Base-by-base conservation (phyloP, 1,139 yeast species). In the Scheffersomyces lignicola region DNA sequence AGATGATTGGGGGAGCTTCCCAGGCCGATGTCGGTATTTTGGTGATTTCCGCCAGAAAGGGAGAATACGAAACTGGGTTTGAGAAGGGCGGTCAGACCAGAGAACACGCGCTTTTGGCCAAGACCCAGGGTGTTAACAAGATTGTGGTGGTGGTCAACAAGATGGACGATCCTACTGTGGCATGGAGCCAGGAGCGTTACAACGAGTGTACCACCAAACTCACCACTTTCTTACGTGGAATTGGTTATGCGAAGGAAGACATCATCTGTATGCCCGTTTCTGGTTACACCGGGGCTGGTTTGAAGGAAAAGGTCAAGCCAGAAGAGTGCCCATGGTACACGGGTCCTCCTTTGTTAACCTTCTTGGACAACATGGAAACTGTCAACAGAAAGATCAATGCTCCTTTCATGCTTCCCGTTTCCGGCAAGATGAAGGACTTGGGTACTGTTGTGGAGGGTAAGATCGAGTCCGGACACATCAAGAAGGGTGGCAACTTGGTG, bases 1-100 rank as follows among this genome's bases (percentile, higher is more conserved):
- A 90, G 65, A 92, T 92, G 98, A 94, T 94, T 73, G 97, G 97
- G 54, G 98, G 98, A 64, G 98, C 98, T 9, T 89, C 98, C 28
- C 99, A 92, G 71, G 98, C 97, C 35, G 98, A 92, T 67, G 92
- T 92, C 45, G 98, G 97, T 65, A 81, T 92, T 50, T 78, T 92
- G 60, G 97, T 92, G 40, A 92, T 92, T 53, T 87, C 96, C 49
- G 97, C 97, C 43, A 87, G 98, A 77, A 89, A 89, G 70, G 98
- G 98, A 68, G 98, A 92, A 66, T 92, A 90, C 69, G 98, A 92
- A 73, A 94, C 98, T 43, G 98, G 98, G 47, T 92, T 92, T 62
- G 97, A 94, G 73, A 87, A 90, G 72, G 97, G 97, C 54, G 98
- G 98, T 49, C 97, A 92, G 71, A 90, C 98, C 44, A 83, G 97